These are phyloP conservation scores for Teratosphaeria viscida DNA, from an alignment of 2,329 filamentous ascomycete genomes.

Conservation along the genomic window DNA sequence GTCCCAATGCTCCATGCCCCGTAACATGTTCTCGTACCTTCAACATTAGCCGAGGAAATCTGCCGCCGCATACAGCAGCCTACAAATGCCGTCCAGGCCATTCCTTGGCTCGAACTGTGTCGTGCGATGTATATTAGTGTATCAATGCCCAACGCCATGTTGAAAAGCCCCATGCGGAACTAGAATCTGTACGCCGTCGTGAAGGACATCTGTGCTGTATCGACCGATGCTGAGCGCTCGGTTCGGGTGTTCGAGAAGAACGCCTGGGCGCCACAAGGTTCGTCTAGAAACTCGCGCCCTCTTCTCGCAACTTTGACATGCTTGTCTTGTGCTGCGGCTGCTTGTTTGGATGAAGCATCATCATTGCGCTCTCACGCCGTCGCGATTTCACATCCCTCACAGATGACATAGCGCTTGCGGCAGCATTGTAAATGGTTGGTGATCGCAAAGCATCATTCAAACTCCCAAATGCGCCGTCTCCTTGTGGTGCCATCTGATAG, in stretches of 20 bases:
- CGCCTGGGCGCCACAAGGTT: not conserved
- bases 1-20: not conserved
- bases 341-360: slow-evolving; percentile 9
- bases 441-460: slow-evolving; percentile 24
- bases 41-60: not conserved
- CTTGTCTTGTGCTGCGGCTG: slow-evolving; percentile 26
- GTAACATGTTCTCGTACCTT: not conserved
- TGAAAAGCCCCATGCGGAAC: not conserved
- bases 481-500: slow-evolving; percentile 24
- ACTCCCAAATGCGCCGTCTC: slow-evolving; percentile 24
- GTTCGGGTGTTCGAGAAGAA: not conserved
- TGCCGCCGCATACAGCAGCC: not conserved
- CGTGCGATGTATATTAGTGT: not conserved
- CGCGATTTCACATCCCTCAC: slow-evolving; percentile 3
- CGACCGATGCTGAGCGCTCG: not conserved
- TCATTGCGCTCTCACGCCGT: slow-evolving; percentile 24
- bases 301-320: slow-evolving; percentile 22
- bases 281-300: slow-evolving; percentile 16
- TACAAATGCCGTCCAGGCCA: not conserved
- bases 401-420: slow-evolving; percentile 1
- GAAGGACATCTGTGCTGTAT: not conserved
- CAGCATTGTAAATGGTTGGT: slow-evolving; percentile 12
- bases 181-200: not conserved
- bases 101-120: not conserved
- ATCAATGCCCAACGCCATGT: not conserved